phyloP scores from a whole-genome alignment of 495 filamentous ascomycete species.

The Evernia prunastri region DNA sequence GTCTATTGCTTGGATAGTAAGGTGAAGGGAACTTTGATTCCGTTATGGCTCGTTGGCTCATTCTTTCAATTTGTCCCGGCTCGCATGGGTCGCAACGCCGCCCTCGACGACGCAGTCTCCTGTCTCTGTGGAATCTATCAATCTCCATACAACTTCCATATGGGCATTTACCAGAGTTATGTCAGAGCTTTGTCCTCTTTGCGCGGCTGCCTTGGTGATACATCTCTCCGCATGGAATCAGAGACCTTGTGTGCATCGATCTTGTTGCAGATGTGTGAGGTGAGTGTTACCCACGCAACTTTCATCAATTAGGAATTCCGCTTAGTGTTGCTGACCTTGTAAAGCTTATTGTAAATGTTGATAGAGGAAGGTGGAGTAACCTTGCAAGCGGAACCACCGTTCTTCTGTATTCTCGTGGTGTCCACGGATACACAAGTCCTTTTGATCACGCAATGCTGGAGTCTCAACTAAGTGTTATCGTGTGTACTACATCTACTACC shows the following conservation, averaged over 20 bases:
- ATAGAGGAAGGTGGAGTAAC: slow-evolving; percentile 4
- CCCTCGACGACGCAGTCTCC: slow-evolving; percentile 7
- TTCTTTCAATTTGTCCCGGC: slow-evolving; percentile 12
- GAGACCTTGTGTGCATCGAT: slow-evolving; percentile 12
- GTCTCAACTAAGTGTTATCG: slow-evolving; percentile 5
- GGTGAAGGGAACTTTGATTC: slow-evolving; percentile 6
- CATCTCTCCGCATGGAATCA: background rate
- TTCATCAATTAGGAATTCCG: background rate
- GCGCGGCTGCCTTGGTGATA: slow-evolving; percentile 1
- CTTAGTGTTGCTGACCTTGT: background rate
- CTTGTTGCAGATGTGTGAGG: slow-evolving; percentile 8
- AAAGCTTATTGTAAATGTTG: slow-evolving; percentile 4
- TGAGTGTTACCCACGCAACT: background rate
- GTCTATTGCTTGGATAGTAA: slow-evolving; percentile 7
- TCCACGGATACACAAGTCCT: slow-evolving; percentile 1
- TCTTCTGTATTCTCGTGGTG: slow-evolving; percentile 5
- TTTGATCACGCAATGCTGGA: slow-evolving; percentile 8
- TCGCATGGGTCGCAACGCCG: slow-evolving; percentile 7
- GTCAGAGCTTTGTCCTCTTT: slow-evolving; percentile 9
- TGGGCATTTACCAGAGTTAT: background rate
- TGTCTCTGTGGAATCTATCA: slow-evolving; percentile 10
- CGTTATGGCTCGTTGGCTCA: slow-evolving; percentile 7
- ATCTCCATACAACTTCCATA: background rate
- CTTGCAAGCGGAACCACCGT: slow-evolving; percentile 2
- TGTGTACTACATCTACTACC: background rate